Base-by-base conservation (phyloP, 2,329 filamentous ascomycete genomes). In the Colletotrichum sp. region DNA sequence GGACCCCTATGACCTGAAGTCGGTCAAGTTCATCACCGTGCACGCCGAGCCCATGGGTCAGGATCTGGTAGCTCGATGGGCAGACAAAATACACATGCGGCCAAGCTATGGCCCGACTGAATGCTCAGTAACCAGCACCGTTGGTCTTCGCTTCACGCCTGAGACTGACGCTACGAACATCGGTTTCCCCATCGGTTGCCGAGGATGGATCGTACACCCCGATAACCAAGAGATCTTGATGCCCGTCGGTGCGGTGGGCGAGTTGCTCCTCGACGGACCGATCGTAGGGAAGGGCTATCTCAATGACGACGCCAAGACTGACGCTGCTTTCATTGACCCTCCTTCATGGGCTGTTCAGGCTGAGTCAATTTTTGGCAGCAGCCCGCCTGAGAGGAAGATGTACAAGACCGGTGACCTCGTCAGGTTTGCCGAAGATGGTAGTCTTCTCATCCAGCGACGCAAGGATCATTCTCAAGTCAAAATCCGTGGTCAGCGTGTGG, bases 1-100 rank as follows among this genome's bases (percentile, higher is more conserved):
- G 6, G 80, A 84, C n/a, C 83, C 87, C 1, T 76, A 79, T 1
- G 76, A 79, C 0, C 79, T 88, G 0, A 84, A 86, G 0, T 83
- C 81, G 1, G 78, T 89, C 2, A 80, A 82, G 30, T 87, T 85
- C 0, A 78, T 89, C 18, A 77, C 78, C 6, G 75, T 83, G 1
- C 80, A 81, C 15, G 81, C 81, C 2, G 82, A 83, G 60, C 77
- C 79, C 24, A 78, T 82, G 70, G 39, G 75, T 5, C 75, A 78
- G 18, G 77, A 79, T 32, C 72, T 81, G n/a, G 57, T 81, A 1
- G 74, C 65, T 7, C 70, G 72, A 6, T 82, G 80, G 81, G 77
- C 78, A 3, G 76, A 71, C 3, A 73, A 68, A 9, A 66, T 79
- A 0, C 77, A 77, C 21, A 60, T 82, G 16, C 76, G 80, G 55